Evolutionary conservation across 2,329 filamentous ascomycete species (phyloP), one percentile per base, ranked within the genome.

Genomic region (Cladophialophora immunda): DNA sequence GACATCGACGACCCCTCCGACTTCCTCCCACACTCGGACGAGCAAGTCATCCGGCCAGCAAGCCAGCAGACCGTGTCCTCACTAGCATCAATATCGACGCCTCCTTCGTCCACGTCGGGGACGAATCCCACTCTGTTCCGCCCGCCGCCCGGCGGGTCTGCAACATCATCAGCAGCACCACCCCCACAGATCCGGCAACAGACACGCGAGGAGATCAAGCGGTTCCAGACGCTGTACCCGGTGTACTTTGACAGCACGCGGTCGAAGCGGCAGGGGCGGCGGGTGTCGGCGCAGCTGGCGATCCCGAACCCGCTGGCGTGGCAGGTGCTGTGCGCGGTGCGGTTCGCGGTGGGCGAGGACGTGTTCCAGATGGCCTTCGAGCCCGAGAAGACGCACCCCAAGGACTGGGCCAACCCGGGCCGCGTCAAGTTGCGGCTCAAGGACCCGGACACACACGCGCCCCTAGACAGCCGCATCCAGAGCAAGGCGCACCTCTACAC

Each of bases 341-440:
- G 89, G 50, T 50, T 59, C 29, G 62, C 66, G 1, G 34, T 73
- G 29, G 82, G 93, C 38, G 85, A 87, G 68, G 89, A 90, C 52
- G 34, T 45, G 6, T 62, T 83, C 65, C 74, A 76, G 34, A 77
- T 79, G n/a, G 89, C 95, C 7, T 91, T 97, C 78, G 95, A 99
- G 81, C 92, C 94, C 0, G 91, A 91, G 76, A 97, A 97, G 83
- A 86, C 89, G 68, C 95, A 99, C 80, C 95, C 95, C 6, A 94
- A 95, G 81, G 95, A 99, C 83, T 99, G 95, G 95, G 90, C 91
- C 64, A 99, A 99, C 82, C 95, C 95, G 13, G 95, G 95, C 3
- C 86, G 95, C 66, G 92, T 98, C 70, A 89, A 92, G 73, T 88
- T 98, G 58, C 82, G 90, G 75, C 82, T 97, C 64, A 72, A 66